phyloP scores from a whole-genome alignment of 495 filamentous ascomycete genomes.

The Aeminium ludgeri region DNA sequence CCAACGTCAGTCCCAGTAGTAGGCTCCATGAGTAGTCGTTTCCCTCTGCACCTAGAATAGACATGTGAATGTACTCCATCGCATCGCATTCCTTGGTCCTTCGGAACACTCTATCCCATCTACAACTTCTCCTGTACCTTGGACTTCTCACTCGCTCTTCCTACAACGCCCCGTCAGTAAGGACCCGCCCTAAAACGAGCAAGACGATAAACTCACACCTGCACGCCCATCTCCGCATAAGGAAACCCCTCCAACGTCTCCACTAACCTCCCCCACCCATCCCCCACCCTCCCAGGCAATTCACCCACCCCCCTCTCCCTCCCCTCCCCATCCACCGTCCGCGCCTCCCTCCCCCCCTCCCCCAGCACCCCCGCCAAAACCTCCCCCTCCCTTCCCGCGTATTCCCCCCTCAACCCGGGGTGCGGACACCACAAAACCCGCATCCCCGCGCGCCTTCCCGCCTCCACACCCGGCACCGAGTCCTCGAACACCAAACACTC shows the following conservation, averaged over 20 bases:
- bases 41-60: too few relatives aligned
- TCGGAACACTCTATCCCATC: neutral
- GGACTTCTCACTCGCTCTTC: too few relatives aligned
- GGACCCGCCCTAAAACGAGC: too few relatives aligned
- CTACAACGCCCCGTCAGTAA: too few relatives aligned
- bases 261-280: conserved; percentile 18
- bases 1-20: too few relatives aligned
- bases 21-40: too few relatives aligned
- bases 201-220: conserved; percentile 5
- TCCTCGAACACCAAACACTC: conserved; percentile 98
- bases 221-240: conserved; percentile 16
- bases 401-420: conserved; percentile 57
- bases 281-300: conserved; percentile 17
- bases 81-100: neutral
- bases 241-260: conserved; percentile 16
- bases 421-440: conserved; percentile 88
- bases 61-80: neutral
- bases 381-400: conserved; percentile 55
- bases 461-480: conserved; percentile 79
- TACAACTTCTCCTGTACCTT: neutral
- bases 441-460: conserved; percentile 85
- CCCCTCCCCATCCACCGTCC: conserved; percentile 20
- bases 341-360: conserved; percentile 31
- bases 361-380: conserved; percentile 73
- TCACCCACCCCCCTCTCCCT: conserved; percentile 14